Base-by-base conservation (phyloP, 1,284 basidiomycete genomes). In the Inonotus hispidus region DNA sequence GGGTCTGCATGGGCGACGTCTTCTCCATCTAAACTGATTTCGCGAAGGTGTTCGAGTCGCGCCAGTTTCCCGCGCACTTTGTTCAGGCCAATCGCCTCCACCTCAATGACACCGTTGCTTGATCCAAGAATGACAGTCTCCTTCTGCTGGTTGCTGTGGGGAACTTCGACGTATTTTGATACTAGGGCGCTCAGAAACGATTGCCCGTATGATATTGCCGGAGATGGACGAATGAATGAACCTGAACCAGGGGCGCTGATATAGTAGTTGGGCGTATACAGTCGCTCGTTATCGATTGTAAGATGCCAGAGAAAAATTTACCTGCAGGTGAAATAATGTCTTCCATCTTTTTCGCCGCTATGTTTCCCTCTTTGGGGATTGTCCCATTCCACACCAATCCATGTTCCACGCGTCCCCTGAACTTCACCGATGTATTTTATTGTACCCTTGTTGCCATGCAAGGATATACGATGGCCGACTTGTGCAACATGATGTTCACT, bases 311-410 rank as follows among this genome's bases (percentile, higher is more conserved):
- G 19, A 41, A 85, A n/a, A n/a, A n/a, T n/a, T 77, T 74, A 92
- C 92, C 81, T 74, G 75, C 89, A 91, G 53, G 74, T 70, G 71
- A 98, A 99, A 73, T 97, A 95, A 38, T 78, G 79, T 59, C 77
- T 82, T 38, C 86, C 90, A 65, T 92, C 85, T 71, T 90, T 92
- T 60, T 78, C 72, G 11, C 96, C 96, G 66, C 88, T 84, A 71
- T 98, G 95, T 73, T 91, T 96, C 27, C 95, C 95, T 57, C 92
- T 81, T 1, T 71, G 63, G 4, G 87, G 79, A 69, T 94, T 87
- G 69, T 99, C 96, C 92, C 95, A 99, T 75, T 98, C 95, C 56
- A 98, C 82, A 13, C 96, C 96, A 3, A 95, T 81, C 95, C 96
- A 99, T 14, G 74, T 67, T 10, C 90, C 92, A 7, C 73, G 70